These are phyloP conservation scores for Corynascus novoguineensis DNA, from an alignment of 495 filamentous ascomycete genomes.

Conservation along the genomic window DNA sequence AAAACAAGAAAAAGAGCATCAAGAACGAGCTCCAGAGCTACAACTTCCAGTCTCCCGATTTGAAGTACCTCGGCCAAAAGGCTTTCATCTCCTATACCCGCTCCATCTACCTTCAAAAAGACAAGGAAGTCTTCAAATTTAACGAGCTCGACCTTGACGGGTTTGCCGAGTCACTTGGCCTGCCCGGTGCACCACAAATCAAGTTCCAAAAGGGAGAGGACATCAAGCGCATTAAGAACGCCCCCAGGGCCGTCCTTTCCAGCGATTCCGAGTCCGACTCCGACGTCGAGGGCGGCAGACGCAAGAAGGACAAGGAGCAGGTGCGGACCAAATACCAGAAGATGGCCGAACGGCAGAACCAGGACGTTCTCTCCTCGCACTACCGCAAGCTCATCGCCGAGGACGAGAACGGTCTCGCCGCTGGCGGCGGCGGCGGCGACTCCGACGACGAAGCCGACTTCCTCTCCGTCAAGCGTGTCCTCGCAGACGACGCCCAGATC, in stretches of 20 bases:
- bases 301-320: conserved; percentile 56
- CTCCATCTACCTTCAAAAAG: conserved; percentile 80
- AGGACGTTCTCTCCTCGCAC: conserved; percentile 87
- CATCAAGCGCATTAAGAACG: conserved; percentile 81
- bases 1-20: conserved; percentile 85
- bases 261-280: conserved; percentile 44
- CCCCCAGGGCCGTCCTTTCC: conserved; percentile 55
- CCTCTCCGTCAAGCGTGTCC: conserved; percentile 79
- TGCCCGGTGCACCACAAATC: conserved; percentile 86
- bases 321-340: conserved; percentile 91
- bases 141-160: conserved; percentile 76
- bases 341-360: conserved; percentile 93
- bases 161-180: conserved; percentile 75
- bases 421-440: conserved; percentile 60
- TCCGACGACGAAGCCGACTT: conserved; percentile 68
- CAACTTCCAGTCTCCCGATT: conserved; percentile 89
- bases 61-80: conserved; percentile 95
- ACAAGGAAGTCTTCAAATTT: conserved; percentile 86
- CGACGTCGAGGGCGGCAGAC: conserved; percentile 46
- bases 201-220: conserved; percentile 86
- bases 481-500: conserved; percentile 48
- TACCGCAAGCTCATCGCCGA: conserved; percentile 80
- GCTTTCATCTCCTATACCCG: conserved; percentile 85
- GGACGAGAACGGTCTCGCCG: conserved; percentile 54
- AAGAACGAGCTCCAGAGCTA: conserved; percentile 79